A percentile compares a stretch with the other conserved stretches of the same genome.
phyloP scores from a whole-genome alignment of 1,284 basidiomycete species.

The Malassezia dermatis region DNA sequence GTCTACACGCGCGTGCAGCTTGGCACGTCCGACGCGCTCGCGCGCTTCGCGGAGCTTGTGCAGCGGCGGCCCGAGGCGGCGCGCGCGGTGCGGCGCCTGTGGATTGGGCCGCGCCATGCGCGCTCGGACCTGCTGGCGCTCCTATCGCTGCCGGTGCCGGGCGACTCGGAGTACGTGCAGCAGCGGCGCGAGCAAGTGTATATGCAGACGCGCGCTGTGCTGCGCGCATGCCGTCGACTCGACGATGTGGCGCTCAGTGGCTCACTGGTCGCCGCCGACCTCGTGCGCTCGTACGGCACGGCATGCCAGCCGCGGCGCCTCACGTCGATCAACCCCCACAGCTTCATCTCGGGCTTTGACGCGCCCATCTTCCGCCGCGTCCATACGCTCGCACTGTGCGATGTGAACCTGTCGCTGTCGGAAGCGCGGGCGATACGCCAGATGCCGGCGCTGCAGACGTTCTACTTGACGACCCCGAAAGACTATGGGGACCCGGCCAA shows the following conservation, averaged over 20 bases:
- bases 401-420: conserved; percentile 37
- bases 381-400: conserved; percentile 27
- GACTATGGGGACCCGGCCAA: conserved; percentile 32
- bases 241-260: conserved; percentile 38
- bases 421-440: conserved; percentile 37
- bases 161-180: conserved; percentile 21
- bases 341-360: conserved; percentile 36
- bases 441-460: conserved; percentile 27
- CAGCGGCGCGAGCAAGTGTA: conserved; percentile 25
- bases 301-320: conserved; percentile 37
- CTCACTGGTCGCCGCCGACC: conserved; percentile 28
- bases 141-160: conserved; percentile 28
- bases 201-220: conserved; percentile 21
- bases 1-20: conserved; percentile 15
- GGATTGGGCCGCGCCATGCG: conserved; percentile 33
- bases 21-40: not conserved
- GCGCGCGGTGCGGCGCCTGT: conserved; percentile 27
- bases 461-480: conserved; percentile 35
- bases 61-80: conserved; percentile 17
- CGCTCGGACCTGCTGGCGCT: conserved; percentile 34
- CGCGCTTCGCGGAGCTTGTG: conserved; percentile 2
- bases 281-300: conserved; percentile 36
- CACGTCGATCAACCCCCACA: conserved; percentile 42
- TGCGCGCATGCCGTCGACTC: conserved; percentile 35
- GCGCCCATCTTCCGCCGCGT: conserved; percentile 41